Evolutionary conservation across 2,329 filamentous ascomycete species (phyloP).

Genomic region (Aspergillus latus): DNA sequence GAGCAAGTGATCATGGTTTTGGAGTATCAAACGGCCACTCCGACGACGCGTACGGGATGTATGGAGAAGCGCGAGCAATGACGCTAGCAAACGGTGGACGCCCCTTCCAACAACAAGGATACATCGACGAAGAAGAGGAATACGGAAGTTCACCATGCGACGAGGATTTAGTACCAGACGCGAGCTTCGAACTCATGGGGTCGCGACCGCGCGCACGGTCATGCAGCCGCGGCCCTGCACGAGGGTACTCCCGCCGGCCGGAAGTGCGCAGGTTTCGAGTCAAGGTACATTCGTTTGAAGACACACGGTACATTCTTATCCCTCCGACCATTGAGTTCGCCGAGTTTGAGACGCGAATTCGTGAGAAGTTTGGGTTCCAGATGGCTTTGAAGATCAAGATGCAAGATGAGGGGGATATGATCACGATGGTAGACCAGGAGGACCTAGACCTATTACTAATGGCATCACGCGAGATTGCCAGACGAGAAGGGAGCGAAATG

Average conservation of each 20-base stretch:
- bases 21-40: constrained; percentile 34
- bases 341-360: constrained; percentile 75
- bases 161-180: constrained; percentile 64
- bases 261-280: constrained; percentile 78
- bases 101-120: constrained; percentile 53
- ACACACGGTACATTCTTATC: constrained; percentile 92
- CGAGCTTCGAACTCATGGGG: constrained; percentile 78
- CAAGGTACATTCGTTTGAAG: constrained; percentile 82
- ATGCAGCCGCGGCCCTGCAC: constrained; percentile 28
- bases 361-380: constrained; percentile 77
- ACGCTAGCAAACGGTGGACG: constrained; percentile 45
- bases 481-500: constrained; percentile 73
- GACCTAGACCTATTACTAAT: constrained; percentile 86
- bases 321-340: constrained; percentile 69
- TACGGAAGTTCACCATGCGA: constrained; percentile 70
- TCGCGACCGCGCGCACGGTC: constrained; percentile 36
- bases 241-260: constrained; percentile 45
- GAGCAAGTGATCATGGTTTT: constrained; percentile 34
- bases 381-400: constrained; percentile 74
- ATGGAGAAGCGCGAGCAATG: constrained; percentile 55
- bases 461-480: constrained; percentile 65
- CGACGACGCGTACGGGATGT: constrained; percentile 63
- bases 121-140: constrained; percentile 79
- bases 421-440: constrained; percentile 95
- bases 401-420: constrained; percentile 90